Conservation (phyloP, 148 eudicot genomes). For the Amaranthus cruentus region DNA sequence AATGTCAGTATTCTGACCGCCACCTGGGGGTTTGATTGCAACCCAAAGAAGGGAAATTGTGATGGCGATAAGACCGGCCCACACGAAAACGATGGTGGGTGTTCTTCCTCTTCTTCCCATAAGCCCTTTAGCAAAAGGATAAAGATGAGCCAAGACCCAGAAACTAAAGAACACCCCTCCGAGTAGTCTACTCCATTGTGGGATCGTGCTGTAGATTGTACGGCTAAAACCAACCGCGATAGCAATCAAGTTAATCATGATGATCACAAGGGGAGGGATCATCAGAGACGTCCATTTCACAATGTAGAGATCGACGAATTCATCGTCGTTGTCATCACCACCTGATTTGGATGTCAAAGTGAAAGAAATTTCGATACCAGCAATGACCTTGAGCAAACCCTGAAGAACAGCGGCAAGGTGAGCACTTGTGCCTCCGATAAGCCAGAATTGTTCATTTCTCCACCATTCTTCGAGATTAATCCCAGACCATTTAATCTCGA, state of each 20-base stretch:
- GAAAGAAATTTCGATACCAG: constrained; percentile 88
- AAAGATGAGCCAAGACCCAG: constrained; percentile 94
- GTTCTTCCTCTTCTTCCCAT: constrained; percentile 95
- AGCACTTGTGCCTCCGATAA: constrained; percentile 94
- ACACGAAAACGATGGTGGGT: constrained; percentile 80
- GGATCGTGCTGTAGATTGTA: constrained; percentile 69
- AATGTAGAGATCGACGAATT: constrained; percentile 69
- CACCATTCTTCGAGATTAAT: constrained; percentile 88
- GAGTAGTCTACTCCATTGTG: constrained; percentile 82
- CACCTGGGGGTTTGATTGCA: constrained; percentile 64
- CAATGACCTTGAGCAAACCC: constrained; percentile 75
- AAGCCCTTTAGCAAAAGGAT: constrained; percentile 87
- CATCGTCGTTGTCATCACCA: constrained; percentile 69
- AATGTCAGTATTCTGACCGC: constrained; percentile 34
- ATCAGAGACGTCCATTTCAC: constrained; percentile 83
- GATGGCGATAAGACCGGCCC: constrained; percentile 91
- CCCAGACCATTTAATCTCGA: constrained; percentile 95
- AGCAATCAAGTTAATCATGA: constrained; percentile 72
- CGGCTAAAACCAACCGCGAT: constrained; percentile 85
- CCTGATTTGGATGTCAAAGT: constrained; percentile 74
- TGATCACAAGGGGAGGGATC: constrained; percentile 90
- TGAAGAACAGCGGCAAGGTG: constrained; percentile 93
- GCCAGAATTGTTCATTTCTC: constrained; percentile 96
- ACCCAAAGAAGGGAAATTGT: constrained; percentile 88
- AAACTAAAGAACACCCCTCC: constrained; percentile 96